Evolutionary conservation across 2,329 filamentous ascomycete genomes (phyloP), one percentile per base, ranked within the genome.

Genomic region (Apiospora hydei): DNA sequence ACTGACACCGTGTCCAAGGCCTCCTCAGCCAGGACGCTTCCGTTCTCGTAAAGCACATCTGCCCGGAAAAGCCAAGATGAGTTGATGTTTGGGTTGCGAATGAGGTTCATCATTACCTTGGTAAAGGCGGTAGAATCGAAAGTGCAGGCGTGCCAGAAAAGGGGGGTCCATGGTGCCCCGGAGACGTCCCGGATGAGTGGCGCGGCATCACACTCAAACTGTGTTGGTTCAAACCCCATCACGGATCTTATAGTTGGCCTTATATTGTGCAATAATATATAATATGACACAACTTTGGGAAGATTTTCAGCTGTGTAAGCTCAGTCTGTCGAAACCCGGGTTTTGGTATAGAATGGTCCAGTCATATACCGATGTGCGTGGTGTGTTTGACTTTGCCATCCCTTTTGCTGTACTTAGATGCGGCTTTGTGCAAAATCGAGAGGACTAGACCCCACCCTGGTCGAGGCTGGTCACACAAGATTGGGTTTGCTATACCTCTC

Each of bases 11-110:
- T 76, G 34, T 75, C 76, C 26, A 79, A 77, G 5, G 78, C 73
- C 1, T 78, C 73, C 1, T 78, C 77, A 34, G 81, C 80, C 49
- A 81, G 68, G 75, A 80, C 69, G 81, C 83, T 80, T 57, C 43
- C 68, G 73, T 82, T 84, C 75, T 91, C 88, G 72, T 89, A 87
- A 38, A 93, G 85, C 38, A 96, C 90, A 77, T 96, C 93, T 67
- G 93, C 94, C 43, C 94, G 89, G 77, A 95, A 94, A 1, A 96
- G 85, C 87, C 92, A 93, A 21, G 88, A 90, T 0, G 93, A 93
- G 75, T 94, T 94, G 81, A 94, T 86, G 75, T 96, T 96, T 0
- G 94, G 94, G 77, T 96, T 95, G 76, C 88, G 88, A 75, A 96
- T 88, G 71, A 95, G 84, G 77, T 95, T 94, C 76, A 90, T 83